These are phyloP conservation scores for Penicillium pulvis DNA, from an alignment of 495 filamentous ascomycete genomes.

Conservation along the genomic window DNA sequence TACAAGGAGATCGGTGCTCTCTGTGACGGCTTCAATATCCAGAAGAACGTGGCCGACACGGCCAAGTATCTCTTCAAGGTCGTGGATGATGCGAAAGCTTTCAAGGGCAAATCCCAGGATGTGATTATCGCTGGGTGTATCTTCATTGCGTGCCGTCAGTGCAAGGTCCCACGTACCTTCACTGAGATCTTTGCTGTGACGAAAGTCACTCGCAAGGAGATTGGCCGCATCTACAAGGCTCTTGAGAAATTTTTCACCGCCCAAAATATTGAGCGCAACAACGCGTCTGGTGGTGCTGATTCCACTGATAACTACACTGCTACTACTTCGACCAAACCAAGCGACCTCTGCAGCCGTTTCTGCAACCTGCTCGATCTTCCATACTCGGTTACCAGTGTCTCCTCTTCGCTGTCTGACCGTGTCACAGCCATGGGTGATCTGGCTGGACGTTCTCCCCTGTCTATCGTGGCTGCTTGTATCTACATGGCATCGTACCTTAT, in stretches of 20 bases:
- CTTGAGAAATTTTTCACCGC: slow-evolving; percentile 81
- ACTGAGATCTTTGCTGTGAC: slow-evolving; percentile 89
- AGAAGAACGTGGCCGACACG: slow-evolving; percentile 75
- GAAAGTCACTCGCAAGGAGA: slow-evolving; percentile 94
- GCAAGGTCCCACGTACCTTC: slow-evolving; percentile 83
- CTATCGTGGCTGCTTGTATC: slow-evolving; percentile 91
- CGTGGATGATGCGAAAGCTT: slow-evolving; percentile 84
- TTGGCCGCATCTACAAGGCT: slow-evolving; percentile 91
- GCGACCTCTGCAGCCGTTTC: slow-evolving; percentile 85
- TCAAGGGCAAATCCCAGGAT: slow-evolving; percentile 94
- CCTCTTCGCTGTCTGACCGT: slow-evolving; percentile 70
- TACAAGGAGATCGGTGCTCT: slow-evolving; percentile 89
- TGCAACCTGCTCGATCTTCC: slow-evolving; percentile 77
- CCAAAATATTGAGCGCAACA: slow-evolving; percentile 56
- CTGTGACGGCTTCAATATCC: slow-evolving; percentile 82
- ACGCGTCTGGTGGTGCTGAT: slow-evolving; percentile 51
- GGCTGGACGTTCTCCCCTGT: slow-evolving; percentile 91
- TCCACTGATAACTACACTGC: slow-evolving; percentile 64
- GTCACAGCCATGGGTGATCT: slow-evolving; percentile 73
- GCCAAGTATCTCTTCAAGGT: slow-evolving; percentile 94
- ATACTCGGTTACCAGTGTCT: slow-evolving; percentile 67
- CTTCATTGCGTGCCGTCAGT: slow-evolving; percentile 94
- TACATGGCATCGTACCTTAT: slow-evolving; percentile 89
- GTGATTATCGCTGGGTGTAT: slow-evolving; percentile 94
- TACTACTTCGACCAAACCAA: slow-evolving; percentile 78